These are phyloP conservation scores for Irpex sp. DNA, from an alignment of 1,284 basidiomycete genomes.

Conservation along the genomic window DNA sequence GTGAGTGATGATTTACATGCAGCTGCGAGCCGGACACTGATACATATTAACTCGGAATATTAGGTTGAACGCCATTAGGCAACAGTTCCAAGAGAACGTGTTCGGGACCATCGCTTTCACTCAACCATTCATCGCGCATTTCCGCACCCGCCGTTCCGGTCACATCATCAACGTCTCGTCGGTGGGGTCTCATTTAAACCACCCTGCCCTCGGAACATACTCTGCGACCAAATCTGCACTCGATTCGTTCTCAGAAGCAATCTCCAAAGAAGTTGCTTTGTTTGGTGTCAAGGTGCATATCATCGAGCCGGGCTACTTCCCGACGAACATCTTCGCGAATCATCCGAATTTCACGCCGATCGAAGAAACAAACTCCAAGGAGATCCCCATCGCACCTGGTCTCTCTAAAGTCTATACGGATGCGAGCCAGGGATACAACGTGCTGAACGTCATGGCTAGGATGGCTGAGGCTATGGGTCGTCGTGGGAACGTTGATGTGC, in stretches of 20 bases:
- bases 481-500: constrained; percentile 19
- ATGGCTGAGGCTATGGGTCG: constrained; percentile 8
- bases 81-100: constrained; percentile 29
- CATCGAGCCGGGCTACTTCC: constrained; percentile 29
- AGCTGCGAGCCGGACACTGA: not conserved
- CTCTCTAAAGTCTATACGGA: constrained; percentile 19
- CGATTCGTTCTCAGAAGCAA: constrained; percentile 27
- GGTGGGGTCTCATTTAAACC: constrained; percentile 14
- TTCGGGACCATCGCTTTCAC: constrained; percentile 30
- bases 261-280: constrained; percentile 24
- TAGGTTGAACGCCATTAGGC: constrained; percentile 20
- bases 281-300: constrained; percentile 25
- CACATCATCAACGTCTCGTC: constrained; percentile 26
- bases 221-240: constrained; percentile 27
- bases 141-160: constrained; percentile 23
- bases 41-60: not conserved
- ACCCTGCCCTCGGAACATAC: constrained; percentile 23
- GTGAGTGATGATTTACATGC: constrained; percentile 12
- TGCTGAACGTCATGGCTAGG: constrained; percentile 12
- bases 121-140: constrained; percentile 26
- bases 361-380: not conserved
- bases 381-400: not conserved
- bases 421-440: constrained; percentile 15
- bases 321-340: constrained; percentile 23
- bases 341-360: constrained; percentile 6